Evolutionary conservation across 768 basidiomycete species (phyloP), one percentile per base, ranked within the genome.

Genomic region (Leccinellum rugosiceps): DNA sequence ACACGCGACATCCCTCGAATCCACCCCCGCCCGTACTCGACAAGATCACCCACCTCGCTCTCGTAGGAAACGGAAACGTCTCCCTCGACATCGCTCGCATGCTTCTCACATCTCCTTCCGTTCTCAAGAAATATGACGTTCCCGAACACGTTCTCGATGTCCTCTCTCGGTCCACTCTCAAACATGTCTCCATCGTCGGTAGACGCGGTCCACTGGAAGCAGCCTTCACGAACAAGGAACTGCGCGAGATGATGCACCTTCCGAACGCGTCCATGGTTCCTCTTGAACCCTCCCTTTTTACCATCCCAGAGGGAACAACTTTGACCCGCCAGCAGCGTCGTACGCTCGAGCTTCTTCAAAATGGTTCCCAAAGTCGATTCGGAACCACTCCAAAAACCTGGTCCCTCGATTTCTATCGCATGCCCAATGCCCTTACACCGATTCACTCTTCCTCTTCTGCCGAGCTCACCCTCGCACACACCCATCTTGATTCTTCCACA

Each of bases 21-120:
- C 78, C 82, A 0, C 68, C 79, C 0, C 78, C 88, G 1, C 86
- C 88, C 1, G 77, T 85, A 0, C 79, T 94, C 2, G 83, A 90
- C 30, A 80, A 79, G 41, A 73, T 83, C 4, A 68, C 78, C 2
- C 89, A 95, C 63, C 85, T 95, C 28, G 84, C 91, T 1, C 75
- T 99, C 53, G 87, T 98, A 45, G 96, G 97, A 0, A 92, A 94
- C 60, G 96, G 96, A 11, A 98, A 98, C 63, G 95, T 99, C 55
- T 88, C 94, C 8, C 78, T 99, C 32, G 96, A 99, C 65, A 78
- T 95, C 26, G 94, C 94, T 1, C 83, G 95, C 5, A 92, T 98
- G 68, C 82, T 98, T 6, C 83, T 99, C 58, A 89, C 88, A 13
- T 75, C 83, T 3, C 80, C 87, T 1, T 75, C 80, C 17, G 73